These are phyloP conservation scores for Monilinia laxa DNA, from an alignment of 2,329 filamentous ascomycete genomes.

Conservation along the genomic window DNA sequence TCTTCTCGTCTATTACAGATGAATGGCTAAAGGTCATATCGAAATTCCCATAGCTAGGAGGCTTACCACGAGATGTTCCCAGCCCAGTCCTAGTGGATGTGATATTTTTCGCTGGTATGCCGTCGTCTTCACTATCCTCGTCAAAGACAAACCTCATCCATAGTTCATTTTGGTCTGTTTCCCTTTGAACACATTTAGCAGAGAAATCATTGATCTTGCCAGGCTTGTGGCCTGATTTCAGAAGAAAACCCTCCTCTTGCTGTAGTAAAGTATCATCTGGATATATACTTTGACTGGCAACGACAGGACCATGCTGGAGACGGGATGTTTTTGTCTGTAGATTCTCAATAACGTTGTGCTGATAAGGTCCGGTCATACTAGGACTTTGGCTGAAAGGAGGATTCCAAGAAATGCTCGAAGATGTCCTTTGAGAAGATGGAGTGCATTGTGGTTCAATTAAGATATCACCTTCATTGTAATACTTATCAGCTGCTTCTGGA, in stretches of 20 bases:
- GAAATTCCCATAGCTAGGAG: neutral
- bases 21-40: neutral
- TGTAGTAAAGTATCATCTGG: neutral
- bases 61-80: neutral
- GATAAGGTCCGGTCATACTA: neutral
- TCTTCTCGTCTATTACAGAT: neutral
- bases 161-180: slow-evolving; percentile 11
- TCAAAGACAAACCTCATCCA: slow-evolving; percentile 25
- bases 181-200: neutral
- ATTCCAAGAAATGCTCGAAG: slow-evolving; percentile 19
- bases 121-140: neutral
- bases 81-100: neutral
- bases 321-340: too few species aligned
- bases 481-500: neutral
- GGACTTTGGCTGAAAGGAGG: slow-evolving; percentile 1
- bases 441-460: neutral
- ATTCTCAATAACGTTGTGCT: neutral
- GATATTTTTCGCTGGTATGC: neutral
- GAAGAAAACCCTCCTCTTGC: neutral
- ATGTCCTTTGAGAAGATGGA: neutral
- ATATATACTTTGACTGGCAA: neutral
- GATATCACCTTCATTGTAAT: neutral
- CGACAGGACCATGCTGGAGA: too few species aligned
- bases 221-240: neutral
- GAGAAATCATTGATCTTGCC: neutral